Evolutionary conservation across 1,284 basidiomycete genomes (phyloP), one percentile per base, ranked within the genome.

Genomic region (Ceratobasidium sp.): DNA sequence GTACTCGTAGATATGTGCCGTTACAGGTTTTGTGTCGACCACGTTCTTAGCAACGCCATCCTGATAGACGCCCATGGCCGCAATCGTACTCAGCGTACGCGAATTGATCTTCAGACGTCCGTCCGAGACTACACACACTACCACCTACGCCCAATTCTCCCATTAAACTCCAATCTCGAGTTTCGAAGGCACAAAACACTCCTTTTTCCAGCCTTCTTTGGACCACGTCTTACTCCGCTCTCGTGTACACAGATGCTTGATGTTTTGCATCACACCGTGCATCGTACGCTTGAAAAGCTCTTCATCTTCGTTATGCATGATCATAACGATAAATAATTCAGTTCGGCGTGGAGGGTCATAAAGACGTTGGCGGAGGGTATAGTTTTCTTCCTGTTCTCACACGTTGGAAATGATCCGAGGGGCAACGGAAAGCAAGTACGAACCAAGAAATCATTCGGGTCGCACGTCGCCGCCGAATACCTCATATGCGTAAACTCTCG

Each of bases 151-250:
- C n/a, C n/a, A n/a, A n/a, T 43, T 48, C 46, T 45, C 30, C 21
- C 59, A n/a, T 30, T 6, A 41, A 34, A 28, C 50, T 70, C 43
- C 73, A 58, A 34, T 21, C 3, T 28, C 36, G 3, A 5, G n/a
- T 5, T 4, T n/a, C 36, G 16, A 65, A 53, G 30, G 6, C 23
- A 30, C 21, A 73, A 84, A 83, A 74, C 83, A 84, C n/a, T 85
- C 93, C 86, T 97, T 98, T 84, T 97, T 97, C 96, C 96, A 98
- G 0, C 96, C 95, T 0, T 97, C 94, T 79, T 93, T 92, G 0
- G 95, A 95, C 96, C 96, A 98, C 0, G 92, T 97, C 84, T 93
- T 94, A 76, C 90, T 92, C 70, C 92, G 82, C 53, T 91, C 90
- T 23, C 94, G 84, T 76, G 90, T 91, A 79, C 92, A 95, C 74